Percentiles rank a stretch among this genome's conserved stretches.
Evolutionary conservation across 2,329 filamentous ascomycete species (phyloP).

Genomic region (Apiospora pterosperma): DNA sequence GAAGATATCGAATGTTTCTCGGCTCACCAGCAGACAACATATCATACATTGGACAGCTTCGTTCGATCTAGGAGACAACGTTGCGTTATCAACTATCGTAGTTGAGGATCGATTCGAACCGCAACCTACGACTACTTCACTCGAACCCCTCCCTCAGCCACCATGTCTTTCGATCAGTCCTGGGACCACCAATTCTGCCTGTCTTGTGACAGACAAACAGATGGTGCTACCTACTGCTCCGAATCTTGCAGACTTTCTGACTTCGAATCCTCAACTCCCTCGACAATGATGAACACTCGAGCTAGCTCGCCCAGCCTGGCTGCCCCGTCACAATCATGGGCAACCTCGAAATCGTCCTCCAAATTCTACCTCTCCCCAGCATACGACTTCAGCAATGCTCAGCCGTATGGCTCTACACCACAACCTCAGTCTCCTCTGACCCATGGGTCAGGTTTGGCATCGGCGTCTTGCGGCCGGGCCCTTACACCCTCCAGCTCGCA

Average conservation of each 20-base stretch:
- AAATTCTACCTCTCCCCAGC: constrained; percentile 70
- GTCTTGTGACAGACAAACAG: constrained; percentile 85
- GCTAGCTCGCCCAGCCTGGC: constrained; percentile 54
- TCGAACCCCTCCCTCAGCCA: constrained; percentile 14
- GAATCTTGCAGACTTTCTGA: constrained; percentile 87
- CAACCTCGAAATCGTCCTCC: constrained; percentile 35
- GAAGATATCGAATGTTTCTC: background rate
- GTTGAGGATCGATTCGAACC: background rate
- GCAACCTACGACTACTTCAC: background rate
- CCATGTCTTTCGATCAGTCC: constrained; percentile 51
- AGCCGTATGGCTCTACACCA: constrained; percentile 51
- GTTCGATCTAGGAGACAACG: background rate
- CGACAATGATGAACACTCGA: constrained; percentile 51
- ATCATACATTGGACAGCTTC: background rate
- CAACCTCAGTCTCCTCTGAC: constrained; percentile 39
- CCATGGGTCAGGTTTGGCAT: constrained; percentile 25
- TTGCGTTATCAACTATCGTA: background rate
- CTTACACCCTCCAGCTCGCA: constrained; percentile 75
- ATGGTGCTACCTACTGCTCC: constrained; percentile 83
- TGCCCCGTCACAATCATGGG: constrained; percentile 49
- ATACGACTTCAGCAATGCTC: constrained; percentile 68
- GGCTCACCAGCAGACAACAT: background rate
- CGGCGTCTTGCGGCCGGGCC: constrained; percentile 35
- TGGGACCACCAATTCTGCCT: constrained; percentile 95
- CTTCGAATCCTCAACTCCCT: constrained; percentile 70